Base-by-base conservation (phyloP, 768 basidiomycete species). In the Grammothele lineata region DNA sequence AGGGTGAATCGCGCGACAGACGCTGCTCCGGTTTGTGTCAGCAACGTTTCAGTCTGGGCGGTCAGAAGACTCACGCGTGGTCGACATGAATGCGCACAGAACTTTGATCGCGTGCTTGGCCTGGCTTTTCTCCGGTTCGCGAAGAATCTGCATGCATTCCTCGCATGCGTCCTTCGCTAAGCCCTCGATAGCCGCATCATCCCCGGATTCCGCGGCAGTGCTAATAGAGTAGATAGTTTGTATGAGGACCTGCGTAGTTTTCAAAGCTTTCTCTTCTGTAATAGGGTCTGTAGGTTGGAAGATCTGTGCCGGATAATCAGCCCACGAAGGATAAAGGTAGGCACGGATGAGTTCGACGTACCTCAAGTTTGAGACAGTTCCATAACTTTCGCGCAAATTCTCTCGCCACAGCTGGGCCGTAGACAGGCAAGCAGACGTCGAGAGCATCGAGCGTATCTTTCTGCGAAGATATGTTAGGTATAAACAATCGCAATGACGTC, bases 61-160 rank as follows among this genome's bases (percentile, higher is more conserved):
- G 43, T 41, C 30, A 57, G 51, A 22, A 38, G 23, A 76, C 87
- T 39, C 59, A 93, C 93, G 76, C 7, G 89, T 87, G 11, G 85
- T 85, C n/a, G 76, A 68, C 64, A 90, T 75, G 55, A 92, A 79
- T 2, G 81, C 77, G 52, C 85, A 85, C 25, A 98, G 66, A 25
- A 92, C 78, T 62, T 89, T 92, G 37, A 86, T 85, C 1, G 92
- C 93, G 33, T 89, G 83, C 60, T 83, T 83, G 1, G 94, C 92
- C 62, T 92, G 88, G 61, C 79, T 85, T 69, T 97, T 98, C 64
- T 98, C 96, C 0, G 95, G 92, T 60, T 96, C 90, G 35, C 81
- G 77, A 35, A 98, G 66, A 46, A 87, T 80, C 19, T 76, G 73
- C 7, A 92, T 72, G 56, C 90, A 93, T 59, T 96, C 90, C 45